A percentile compares a stretch with the other conserved stretches of the same genome.
These are phyloP conservation scores for Zalaria sp. DNA, from an alignment of 2,329 filamentous ascomycete genomes.

Conservation along the genomic window DNA sequence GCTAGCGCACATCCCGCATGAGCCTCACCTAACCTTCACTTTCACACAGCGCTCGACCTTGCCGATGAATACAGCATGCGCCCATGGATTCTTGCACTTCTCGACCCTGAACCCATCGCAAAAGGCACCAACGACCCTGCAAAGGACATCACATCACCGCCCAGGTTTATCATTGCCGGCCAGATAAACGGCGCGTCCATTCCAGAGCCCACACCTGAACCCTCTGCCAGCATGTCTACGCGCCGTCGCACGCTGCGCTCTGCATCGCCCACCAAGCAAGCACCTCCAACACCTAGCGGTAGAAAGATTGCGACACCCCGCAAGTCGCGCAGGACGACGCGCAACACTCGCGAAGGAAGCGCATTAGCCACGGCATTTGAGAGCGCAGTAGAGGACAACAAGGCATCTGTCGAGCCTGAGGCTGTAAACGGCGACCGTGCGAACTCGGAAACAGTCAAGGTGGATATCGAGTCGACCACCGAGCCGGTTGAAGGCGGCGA, in stretches of 20 bases:
- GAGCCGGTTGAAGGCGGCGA: conserved; percentile 37
- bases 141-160: conserved; percentile 66
- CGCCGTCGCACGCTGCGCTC: conserved; percentile 45
- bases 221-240: conserved; percentile 17
- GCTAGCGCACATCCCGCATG: not conserved
- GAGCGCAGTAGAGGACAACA: conserved; percentile 18
- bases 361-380: conserved; percentile 18
- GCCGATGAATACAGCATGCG: conserved; percentile 77
- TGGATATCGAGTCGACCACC: conserved; percentile 54
- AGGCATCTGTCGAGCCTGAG: conserved; percentile 14
- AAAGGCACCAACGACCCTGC: conserved; percentile 43
- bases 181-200: not conserved
- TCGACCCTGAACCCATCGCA: conserved; percentile 73
- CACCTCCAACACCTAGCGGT: conserved; percentile 21
- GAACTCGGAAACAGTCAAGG: conserved; percentile 41
- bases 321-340: conserved; percentile 33
- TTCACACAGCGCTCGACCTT: conserved; percentile 54
- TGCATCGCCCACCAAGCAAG: conserved; percentile 38
- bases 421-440: conserved; percentile 10
- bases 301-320: conserved; percentile 35
- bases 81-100: conserved; percentile 80
- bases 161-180: conserved; percentile 44
- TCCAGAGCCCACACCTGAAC: conserved; percentile 8
- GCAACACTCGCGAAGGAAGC: conserved; percentile 9
- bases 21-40: conserved; percentile 2